A percentile compares a stretch with the other conserved stretches of the same genome.
phyloP scores from a whole-genome alignment of 805 yeast species.

The Starmerella cellae region DNA sequence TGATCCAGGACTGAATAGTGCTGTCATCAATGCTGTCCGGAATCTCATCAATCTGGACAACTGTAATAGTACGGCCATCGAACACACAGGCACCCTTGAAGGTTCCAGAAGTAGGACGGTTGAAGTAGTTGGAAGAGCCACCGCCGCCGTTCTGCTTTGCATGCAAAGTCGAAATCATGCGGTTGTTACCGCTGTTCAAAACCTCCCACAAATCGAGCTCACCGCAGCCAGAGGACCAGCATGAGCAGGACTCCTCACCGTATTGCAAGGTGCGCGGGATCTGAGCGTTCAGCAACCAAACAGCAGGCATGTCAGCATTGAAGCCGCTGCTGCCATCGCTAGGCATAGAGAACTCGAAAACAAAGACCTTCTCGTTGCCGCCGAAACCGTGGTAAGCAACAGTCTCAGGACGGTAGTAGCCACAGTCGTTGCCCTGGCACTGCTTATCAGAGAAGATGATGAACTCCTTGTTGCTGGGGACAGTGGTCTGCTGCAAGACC shows the following conservation, averaged over 20 bases:
- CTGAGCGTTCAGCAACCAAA: slow-evolving; percentile 90
- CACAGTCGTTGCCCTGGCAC: slow-evolving; percentile 45
- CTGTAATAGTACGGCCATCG: slow-evolving; percentile 33
- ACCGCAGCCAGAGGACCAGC: slow-evolving; percentile 97
- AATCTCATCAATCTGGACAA: slow-evolving; percentile 55
- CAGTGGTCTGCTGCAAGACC: slow-evolving; percentile 52
- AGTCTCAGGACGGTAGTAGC: slow-evolving; percentile 68
- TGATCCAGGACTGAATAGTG: slow-evolving; percentile 35
- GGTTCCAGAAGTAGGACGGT: slow-evolving; percentile 65
- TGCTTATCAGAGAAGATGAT: slow-evolving; percentile 54
- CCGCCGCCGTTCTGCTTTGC: slow-evolving; percentile 69
- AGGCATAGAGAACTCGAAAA: slow-evolving; percentile 93
- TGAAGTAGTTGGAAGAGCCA: slow-evolving; percentile 75
- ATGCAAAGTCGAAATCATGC: slow-evolving; percentile 65
- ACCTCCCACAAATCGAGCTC: slow-evolving; percentile 92
- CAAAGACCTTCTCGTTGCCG: slow-evolving; percentile 73
- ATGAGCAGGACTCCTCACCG: slow-evolving; percentile 73
- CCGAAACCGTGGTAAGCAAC: slow-evolving; percentile 94
- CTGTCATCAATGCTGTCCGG: slow-evolving; percentile 39
- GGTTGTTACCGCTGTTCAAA: slow-evolving; percentile 58
- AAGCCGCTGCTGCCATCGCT: slow-evolving; percentile 34
- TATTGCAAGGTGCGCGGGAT: slow-evolving; percentile 94
- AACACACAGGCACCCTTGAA: slow-evolving; percentile 88
- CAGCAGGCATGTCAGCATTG: slow-evolving; percentile 94
- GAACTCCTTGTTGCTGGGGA: slow-evolving; percentile 65